Conservation (phyloP, 2,329 filamentous ascomycete species). For the Fusarium coffeatum region DNA sequence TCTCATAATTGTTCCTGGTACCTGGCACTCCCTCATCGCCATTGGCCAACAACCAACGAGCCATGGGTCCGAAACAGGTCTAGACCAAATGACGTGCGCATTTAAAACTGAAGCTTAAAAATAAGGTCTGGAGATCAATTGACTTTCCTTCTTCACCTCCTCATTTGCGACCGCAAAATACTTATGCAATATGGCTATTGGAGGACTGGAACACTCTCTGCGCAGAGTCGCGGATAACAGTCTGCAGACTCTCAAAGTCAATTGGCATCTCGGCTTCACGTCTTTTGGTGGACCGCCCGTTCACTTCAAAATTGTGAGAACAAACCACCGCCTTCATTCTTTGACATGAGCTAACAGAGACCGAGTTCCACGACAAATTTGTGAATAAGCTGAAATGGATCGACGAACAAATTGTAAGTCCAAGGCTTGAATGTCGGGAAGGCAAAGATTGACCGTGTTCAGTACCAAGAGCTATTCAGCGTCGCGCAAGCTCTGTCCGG, state of each 20-base stretch:
- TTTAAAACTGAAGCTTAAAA: background rate
- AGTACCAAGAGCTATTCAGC: conserved; percentile 80
- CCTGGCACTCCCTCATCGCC: background rate
- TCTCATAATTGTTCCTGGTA: background rate
- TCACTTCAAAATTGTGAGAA: conserved; percentile 31
- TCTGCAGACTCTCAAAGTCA: conserved; percentile 18
- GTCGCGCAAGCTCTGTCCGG: conserved; percentile 75
- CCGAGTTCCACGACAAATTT: conserved; percentile 57
- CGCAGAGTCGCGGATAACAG: background rate
- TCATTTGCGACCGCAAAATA: rapidly evolving
- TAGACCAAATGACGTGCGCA: conserved; percentile 14
- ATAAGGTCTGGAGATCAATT: background rate
- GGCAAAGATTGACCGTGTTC: background rate
- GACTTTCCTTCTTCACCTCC: rapidly evolving
- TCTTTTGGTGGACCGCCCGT: conserved; percentile 29
- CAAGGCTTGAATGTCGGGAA: no score
- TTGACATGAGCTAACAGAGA: no score
- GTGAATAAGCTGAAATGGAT: conserved; percentile 72
- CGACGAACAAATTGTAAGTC: conserved; percentile 71
- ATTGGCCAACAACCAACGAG: background rate
- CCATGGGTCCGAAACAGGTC: background rate
- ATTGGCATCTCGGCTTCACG: conserved; percentile 32
- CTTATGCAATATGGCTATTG: background rate
- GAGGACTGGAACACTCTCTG: background rate
- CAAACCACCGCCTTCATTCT: no score